A percentile compares a stretch with the other conserved stretches of the same genome.
Conservation (phyloP, 2,329 filamentous ascomycete genomes). For the Pseudogymnoascus sp. region DNA sequence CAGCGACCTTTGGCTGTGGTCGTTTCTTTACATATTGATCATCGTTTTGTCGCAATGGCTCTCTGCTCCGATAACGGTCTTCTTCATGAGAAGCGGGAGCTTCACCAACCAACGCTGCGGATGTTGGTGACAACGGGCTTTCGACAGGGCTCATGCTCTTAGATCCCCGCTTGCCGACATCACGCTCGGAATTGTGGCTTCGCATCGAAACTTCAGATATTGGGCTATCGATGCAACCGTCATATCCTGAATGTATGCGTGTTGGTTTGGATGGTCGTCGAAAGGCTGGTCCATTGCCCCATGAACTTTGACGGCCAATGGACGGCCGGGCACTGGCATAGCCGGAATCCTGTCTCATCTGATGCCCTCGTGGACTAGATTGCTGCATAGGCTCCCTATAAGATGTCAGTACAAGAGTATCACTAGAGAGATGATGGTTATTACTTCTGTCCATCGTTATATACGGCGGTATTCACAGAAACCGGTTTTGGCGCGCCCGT, state of each 20-base stretch:
- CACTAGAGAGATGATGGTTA: neutral
- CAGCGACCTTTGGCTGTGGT: constrained; percentile 33
- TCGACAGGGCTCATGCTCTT: neutral
- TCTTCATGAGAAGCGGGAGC: constrained; percentile 8
- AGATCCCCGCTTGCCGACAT: neutral
- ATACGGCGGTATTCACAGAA: neutral
- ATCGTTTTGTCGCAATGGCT: constrained; percentile 27
- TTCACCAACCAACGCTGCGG: constrained; percentile 25
- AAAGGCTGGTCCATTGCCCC: neutral
- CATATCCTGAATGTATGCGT: neutral
- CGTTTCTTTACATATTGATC: constrained; percentile 27
- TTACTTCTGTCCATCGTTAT: neutral
- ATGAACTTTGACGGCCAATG: constrained; percentile 19
- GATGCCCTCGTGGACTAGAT: constrained; percentile 11
- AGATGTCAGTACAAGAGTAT: neutral
- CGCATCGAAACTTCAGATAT: constrained; percentile 2
- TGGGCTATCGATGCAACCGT: neutral
- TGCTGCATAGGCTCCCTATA: constrained; percentile 1
- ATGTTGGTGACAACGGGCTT: constrained; percentile 22
- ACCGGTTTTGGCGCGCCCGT: constrained; percentile 30
- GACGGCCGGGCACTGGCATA: constrained; percentile 24
- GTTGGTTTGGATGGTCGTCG: constrained; percentile 1
- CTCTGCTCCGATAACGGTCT: constrained; percentile 15
- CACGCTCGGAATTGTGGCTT: neutral
- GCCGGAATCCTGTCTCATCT: constrained; percentile 24